phyloP scores from a whole-genome alignment of 1,139 yeast genomes.

The Pichiaceae sp. region DNA sequence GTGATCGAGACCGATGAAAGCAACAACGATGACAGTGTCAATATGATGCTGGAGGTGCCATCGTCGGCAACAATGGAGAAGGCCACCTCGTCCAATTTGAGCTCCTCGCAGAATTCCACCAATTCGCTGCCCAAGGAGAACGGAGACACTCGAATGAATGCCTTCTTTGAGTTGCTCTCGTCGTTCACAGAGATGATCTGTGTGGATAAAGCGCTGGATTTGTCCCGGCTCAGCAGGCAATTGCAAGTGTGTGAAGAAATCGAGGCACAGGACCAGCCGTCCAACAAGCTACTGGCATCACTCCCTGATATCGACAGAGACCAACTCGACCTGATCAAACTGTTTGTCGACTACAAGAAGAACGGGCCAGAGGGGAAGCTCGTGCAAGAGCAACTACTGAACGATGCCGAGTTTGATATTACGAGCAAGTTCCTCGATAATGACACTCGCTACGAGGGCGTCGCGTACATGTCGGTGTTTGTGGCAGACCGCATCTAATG shows the following conservation, averaged over 20 bases:
- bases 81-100: neutral
- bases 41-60: too few relatives aligned
- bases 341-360: slow-evolving; percentile 20
- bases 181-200: slow-evolving; percentile 19
- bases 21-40: neutral
- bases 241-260: slow-evolving; percentile 1
- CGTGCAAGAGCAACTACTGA: slow-evolving; percentile 10
- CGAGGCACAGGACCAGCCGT: neutral
- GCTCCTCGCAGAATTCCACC: neutral
- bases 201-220: slow-evolving; percentile 12
- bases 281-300: neutral
- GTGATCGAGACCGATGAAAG: slow-evolving; percentile 1
- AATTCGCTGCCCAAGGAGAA: slow-evolving; percentile 7
- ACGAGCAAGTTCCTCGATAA: neutral
- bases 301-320: slow-evolving; percentile 6
- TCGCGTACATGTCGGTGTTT: slow-evolving; percentile 15
- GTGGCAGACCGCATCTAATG: slow-evolving; percentile 10
- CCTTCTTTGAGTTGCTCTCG: slow-evolving; percentile 20
- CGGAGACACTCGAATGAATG: slow-evolving; percentile 16
- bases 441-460: slow-evolving; percentile 11
- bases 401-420: slow-evolving; percentile 1
- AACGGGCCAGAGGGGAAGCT: slow-evolving; percentile 15
- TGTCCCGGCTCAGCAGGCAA: slow-evolving; percentile 8
- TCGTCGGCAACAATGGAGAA: neutral
- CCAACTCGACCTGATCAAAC: slow-evolving; percentile 11